phyloP scores from a whole-genome alignment of 1,284 basidiomycete species.

The Lentinula novae-zelandiae region DNA sequence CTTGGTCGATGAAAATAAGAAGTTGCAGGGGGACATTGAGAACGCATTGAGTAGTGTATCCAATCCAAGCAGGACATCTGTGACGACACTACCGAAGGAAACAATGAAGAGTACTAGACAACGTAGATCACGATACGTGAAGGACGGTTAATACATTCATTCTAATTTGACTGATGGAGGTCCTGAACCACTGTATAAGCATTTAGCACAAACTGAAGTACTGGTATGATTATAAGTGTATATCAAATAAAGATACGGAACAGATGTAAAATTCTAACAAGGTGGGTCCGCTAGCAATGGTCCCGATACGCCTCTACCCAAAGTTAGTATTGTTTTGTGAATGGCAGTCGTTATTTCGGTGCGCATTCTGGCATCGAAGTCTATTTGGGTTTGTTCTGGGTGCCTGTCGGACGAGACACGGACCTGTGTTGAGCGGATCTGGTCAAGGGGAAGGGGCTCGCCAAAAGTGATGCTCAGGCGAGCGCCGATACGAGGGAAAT shows the following conservation, averaged over 20 bases:
- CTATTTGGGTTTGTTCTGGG: slow-evolving; percentile 14
- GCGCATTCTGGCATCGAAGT: slow-evolving; percentile 36
- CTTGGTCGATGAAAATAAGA: not conserved
- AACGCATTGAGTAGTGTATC: not conserved
- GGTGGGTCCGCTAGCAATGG: slow-evolving; percentile 19
- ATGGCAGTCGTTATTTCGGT: slow-evolving; percentile 55
- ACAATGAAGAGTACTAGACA: not conserved
- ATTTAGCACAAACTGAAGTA: no score
- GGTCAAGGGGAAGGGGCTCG: slow-evolving; percentile 48
- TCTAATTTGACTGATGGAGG: not conserved
- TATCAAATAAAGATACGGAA: not conserved
- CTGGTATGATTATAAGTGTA: no score
- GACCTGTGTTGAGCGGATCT: slow-evolving; percentile 31
- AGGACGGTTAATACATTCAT: not conserved
- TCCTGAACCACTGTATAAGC: no score
- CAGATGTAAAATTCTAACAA: not conserved
- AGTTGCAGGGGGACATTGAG: not conserved
- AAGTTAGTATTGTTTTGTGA: slow-evolving; percentile 55
- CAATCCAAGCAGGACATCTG: not conserved
- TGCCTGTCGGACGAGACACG: not conserved
- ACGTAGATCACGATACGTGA: not conserved
- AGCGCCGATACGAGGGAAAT: slow-evolving; percentile 59
- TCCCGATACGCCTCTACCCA: slow-evolving; percentile 52
- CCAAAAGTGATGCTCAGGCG: slow-evolving; percentile 73
- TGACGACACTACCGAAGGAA: not conserved